Conservation (phyloP, 768 basidiomycete species). For the Phylloporus sp. region DNA sequence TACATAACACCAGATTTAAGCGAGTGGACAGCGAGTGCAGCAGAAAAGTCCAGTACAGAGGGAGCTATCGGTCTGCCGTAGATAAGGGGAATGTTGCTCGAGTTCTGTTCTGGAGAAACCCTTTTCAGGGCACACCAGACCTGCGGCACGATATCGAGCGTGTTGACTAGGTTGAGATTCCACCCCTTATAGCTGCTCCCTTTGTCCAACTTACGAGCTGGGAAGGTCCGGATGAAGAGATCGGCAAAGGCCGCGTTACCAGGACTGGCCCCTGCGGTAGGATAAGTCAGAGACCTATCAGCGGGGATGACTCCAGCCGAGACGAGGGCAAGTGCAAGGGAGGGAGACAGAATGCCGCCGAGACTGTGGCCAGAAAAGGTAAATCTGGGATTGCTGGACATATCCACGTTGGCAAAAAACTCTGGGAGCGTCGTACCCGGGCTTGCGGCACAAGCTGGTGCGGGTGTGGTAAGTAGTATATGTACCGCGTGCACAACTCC, state of each 20-base stretch:
- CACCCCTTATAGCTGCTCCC: slow-evolving; percentile 5
- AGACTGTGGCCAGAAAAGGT: slow-evolving; percentile 12
- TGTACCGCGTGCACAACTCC: background rate
- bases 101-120: slow-evolving; percentile 6
- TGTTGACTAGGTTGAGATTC: slow-evolving; percentile 19
- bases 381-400: background rate
- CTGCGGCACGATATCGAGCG: slow-evolving; percentile 12
- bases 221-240: slow-evolving; percentile 5
- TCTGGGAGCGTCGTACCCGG: slow-evolving; percentile 2
- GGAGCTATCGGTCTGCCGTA: slow-evolving; percentile 2
- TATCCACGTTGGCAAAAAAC: background rate
- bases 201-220: background rate
- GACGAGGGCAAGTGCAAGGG: slow-evolving; percentile 12
- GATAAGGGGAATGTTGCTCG: slow-evolving; percentile 11
- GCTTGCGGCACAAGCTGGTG: background rate
- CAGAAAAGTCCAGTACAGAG: background rate
- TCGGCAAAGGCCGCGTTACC: slow-evolving; percentile 4
- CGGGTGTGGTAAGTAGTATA: background rate
- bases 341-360: slow-evolving; percentile 8
- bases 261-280: slow-evolving; percentile 8
- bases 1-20: background rate
- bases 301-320: background rate
- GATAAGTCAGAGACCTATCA: slow-evolving; percentile 36
- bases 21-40: background rate
- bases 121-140: background rate